These are phyloP conservation scores for Circinella umbellata DNA, from an alignment of 371 early-diverging fungal species.

Conservation along the genomic window DNA sequence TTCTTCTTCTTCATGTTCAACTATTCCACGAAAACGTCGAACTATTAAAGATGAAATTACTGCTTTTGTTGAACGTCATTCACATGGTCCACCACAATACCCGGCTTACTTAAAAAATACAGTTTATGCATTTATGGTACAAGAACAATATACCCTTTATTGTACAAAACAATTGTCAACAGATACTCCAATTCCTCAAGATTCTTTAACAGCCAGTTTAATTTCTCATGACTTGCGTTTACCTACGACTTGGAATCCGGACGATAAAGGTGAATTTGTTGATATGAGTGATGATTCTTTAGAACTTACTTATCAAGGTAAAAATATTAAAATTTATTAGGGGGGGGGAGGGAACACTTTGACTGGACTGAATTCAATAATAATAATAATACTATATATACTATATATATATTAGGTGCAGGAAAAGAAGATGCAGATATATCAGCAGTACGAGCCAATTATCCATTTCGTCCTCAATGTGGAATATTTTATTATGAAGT, in stretches of 20 bases:
- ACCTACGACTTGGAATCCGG: constrained; percentile 66
- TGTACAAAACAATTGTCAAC: constrained; percentile 8
- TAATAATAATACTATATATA: neutral
- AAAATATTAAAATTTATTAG: neutral
- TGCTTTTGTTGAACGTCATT: constrained; percentile 12
- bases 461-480: constrained; percentile 81
- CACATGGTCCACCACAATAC: constrained; percentile 30
- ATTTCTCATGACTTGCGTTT: constrained; percentile 40
- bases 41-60: constrained; percentile 21
- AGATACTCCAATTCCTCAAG: constrained; percentile 14
- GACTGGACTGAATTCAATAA: no score
- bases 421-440: constrained; percentile 80
- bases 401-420: constrained; percentile 60
- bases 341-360: no score
- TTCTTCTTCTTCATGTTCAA: neutral
- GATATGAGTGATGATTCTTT: constrained; percentile 55
- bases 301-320: constrained; percentile 64
- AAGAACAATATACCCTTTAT: constrained; percentile 36
- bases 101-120: constrained; percentile 45
- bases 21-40: constrained; percentile 15
- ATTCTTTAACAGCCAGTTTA: constrained; percentile 7
- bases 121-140: constrained; percentile 34
- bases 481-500: constrained; percentile 94
- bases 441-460: constrained; percentile 79
- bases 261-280: constrained; percentile 57